phyloP scores from a whole-genome alignment of 768 basidiomycete species.

The Tylopilus sp. region DNA sequence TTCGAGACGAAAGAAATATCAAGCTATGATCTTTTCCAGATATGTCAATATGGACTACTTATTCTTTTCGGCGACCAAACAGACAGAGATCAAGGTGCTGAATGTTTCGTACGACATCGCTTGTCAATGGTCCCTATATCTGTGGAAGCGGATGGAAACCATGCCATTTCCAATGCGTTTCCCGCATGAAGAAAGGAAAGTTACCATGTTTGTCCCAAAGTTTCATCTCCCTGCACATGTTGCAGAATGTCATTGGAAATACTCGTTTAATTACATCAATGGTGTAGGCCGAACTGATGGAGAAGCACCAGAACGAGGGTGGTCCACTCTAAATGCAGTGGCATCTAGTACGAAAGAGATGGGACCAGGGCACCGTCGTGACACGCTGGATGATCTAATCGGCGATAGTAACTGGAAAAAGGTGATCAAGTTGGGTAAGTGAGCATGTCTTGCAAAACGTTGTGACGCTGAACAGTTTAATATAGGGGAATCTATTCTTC shows the following conservation, averaged over 20 bases:
- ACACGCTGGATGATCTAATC: not conserved
- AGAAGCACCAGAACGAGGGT: not conserved
- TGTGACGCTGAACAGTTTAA: not conserved
- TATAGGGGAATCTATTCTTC: not conserved
- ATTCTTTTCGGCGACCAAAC: not conserved
- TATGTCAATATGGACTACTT: not conserved
- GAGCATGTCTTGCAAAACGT: no score
- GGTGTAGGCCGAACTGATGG: not conserved
- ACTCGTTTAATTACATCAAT: not conserved
- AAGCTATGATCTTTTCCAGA: not conserved
- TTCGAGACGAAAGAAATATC: not conserved
- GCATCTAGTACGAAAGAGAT: not conserved
- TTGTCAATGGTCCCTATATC: not conserved
- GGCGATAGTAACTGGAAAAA: constrained; percentile 16
- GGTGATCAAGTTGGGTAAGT: constrained; percentile 20
- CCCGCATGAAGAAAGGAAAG: not conserved
- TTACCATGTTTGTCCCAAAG: not conserved
- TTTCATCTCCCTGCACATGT: not conserved
- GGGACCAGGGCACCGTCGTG: not conserved
- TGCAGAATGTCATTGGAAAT: not conserved
- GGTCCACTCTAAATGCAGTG: not conserved
- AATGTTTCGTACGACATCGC: not conserved
- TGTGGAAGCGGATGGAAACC: not conserved
- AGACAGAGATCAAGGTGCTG: not conserved
- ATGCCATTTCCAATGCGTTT: not conserved